Base-by-base conservation (phyloP, 805 yeast species). In the Diddensiella transvaalensis region DNA sequence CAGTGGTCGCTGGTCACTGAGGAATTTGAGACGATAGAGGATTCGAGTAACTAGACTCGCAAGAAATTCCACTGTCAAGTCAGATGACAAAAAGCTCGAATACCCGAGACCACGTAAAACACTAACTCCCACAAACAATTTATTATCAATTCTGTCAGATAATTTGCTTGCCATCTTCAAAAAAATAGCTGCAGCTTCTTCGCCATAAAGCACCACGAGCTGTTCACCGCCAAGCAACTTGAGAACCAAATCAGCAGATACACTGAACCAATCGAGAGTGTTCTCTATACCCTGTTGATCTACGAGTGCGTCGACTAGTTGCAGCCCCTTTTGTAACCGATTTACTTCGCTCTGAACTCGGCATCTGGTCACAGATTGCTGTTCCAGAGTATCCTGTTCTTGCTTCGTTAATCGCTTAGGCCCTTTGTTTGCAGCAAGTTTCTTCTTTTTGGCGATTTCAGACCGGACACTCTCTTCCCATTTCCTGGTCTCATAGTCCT, bases 401-500 rank as follows among this genome's bases (percentile, higher is more conserved):
- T 90, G 97, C 54, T 80, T 83, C 2, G 95, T 75, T 36, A 83
- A 70, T 60, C 85, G 85, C 65, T 76, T 82, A 13, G 8, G 32
- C 32, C 11, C 13, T 8, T 26, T 26, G 39, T 49, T 44, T 17
- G 52, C 42, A 2, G 50, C 52, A 36, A 46, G 19, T 58, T 60
- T 60, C 53, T 76, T 74, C 62, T 81, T 81, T 46, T 74, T 73
- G 1, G 84, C 82, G 32, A 89, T 72, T 60, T 88, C 91, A 53
- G 80, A 80, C 58, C 91, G 79, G 26, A 93, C 76, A 44, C 78
- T 77, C 56, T 83, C 89, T 62, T 93, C 99, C 98, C 98, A 91
- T 63, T 87, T 81, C 50, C 78, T 69, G 1, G 90, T 85, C 58
- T 85, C 95, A 58, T 87, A 87, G 59, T 89, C 96, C 61, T 83